Evolutionary conservation across 257 asterid genomes (phyloP), one percentile per base, ranked within the genome.

Genomic region (Gentiana macrophylla): DNA sequence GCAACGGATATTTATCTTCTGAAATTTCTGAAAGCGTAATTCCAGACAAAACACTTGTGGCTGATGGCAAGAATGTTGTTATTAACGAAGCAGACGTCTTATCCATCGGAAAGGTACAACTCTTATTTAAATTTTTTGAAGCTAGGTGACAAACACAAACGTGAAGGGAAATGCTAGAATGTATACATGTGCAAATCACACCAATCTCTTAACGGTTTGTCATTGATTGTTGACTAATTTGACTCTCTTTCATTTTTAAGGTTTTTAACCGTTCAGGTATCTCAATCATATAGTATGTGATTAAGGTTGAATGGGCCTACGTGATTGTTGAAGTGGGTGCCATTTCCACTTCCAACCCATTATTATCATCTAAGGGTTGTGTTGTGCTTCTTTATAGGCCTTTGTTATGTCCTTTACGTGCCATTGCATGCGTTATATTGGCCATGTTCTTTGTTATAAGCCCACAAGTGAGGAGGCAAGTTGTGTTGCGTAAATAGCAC

Each of bases 21-120:
- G 80, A 61, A 59, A 53, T 50, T 59, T 64, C 52, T n/a, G 62
- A 61, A 59, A 57, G 62, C 49, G 67, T 69, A 8, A 58, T 66
- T 37, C 50, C 62, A 35, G 60, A 47, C 50, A 49, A 48, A 24
- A 65, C 24, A 57, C 47, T 50, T 60, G 68, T 35, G 36, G 64
- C 57, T 52, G 70, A 59, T 41, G 37, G 33, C 6, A 54, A 10
- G 6, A 53, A 38, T 36, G 37, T 61, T 43, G 32, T 50, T 7
- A 70, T 67, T 57, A 45, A 62, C 37, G 75, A 54, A 70, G 50
- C 65, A 6, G 56, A 66, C 74, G 72, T 45, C 24, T 57, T 71
- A 50, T 57, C 58, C 44, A 35, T 73, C 9, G 55, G 24, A 4
- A 59, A 64, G 74, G 74, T 70, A 52, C 45, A 44, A 37, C 56